Evolutionary conservation across 1,284 basidiomycete species (phyloP), one percentile per base, ranked within the genome.

Genomic region (Pulveroboletus sp.): DNA sequence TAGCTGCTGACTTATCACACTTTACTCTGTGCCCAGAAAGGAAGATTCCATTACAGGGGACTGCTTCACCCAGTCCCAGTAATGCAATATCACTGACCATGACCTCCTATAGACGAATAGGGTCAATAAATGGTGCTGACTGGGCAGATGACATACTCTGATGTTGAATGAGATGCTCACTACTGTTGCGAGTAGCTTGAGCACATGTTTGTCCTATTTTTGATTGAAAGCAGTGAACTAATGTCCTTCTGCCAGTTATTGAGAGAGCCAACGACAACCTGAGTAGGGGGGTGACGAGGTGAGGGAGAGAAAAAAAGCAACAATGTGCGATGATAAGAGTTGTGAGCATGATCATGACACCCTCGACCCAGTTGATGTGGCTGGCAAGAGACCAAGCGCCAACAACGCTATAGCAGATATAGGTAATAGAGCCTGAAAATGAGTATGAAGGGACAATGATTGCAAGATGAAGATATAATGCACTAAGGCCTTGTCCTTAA

Each of bases 181-280:
- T 75, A 29, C 95, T 95, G 61, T 84, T 81, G 13, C 97, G 90
- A 56, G 98, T 87, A 52, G 94, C 74, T 97, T 98, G 67, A 98
- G 87, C 12, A 84, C 84, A 47, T 96, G 91, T 65, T 97, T 93
- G 56, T 98, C 97, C 75, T 97, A 97, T 76, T 97, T 92, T 62
- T 92, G 92, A 69, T 98, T 98, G 52, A 99, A 82, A 40, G 79
- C 79, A 66, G 91, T 87, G 77, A 99, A 98, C 75, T 99, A 96
- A 9, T 86, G 86, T 99, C 96, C 75, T 99, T 98, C 73, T 98
- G 95, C 87, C 91, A 99, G 70, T 95, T 93, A 67, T 94, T 95
- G 40, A 95, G 60, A 26, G 91, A 92, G 39, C 93, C 93, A 50
- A 95, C 91, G 43, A 93, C 73, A 58, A 96, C 86, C 86, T 87